These are phyloP conservation scores for Hymenoscyphus scutula DNA, from an alignment of 2,329 filamentous ascomycete species.

Conservation along the genomic window DNA sequence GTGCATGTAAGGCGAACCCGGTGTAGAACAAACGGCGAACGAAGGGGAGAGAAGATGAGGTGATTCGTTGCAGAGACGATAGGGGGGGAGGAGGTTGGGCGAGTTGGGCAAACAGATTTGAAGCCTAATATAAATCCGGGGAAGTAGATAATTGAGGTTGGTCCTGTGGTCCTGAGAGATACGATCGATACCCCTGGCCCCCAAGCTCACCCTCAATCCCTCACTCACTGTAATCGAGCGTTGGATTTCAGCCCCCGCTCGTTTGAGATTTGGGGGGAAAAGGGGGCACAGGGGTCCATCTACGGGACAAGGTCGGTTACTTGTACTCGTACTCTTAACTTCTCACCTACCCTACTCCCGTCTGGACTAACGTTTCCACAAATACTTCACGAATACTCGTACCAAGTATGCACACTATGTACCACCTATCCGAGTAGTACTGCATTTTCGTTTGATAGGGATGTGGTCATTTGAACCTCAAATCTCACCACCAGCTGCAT, in stretches of 20 bases:
- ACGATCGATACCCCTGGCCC: slow-evolving; percentile 3
- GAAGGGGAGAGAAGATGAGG: not conserved
- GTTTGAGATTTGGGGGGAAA: not conserved
- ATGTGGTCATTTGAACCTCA: not conserved
- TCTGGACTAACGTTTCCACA: not conserved
- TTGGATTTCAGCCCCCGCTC: not conserved
- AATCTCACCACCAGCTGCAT: not conserved
- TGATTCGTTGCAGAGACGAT: not conserved
- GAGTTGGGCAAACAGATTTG: not conserved
- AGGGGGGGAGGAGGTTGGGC: not conserved
- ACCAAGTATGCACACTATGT: not conserved
- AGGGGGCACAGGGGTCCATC: not conserved
- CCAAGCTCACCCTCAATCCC: not conserved
- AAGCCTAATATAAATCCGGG: not conserved
- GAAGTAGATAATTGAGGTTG: not conserved
- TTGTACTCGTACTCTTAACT: no score
- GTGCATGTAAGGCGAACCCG: not conserved
- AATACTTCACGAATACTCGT: not conserved
- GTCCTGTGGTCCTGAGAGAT: no score
- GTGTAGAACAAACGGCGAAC: not conserved
- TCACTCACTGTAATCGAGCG: not conserved
- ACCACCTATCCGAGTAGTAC: not conserved
- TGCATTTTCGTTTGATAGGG: not conserved
- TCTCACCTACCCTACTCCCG: not conserved
- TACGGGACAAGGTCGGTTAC: not conserved